phyloP scores from a whole-genome alignment of 2,329 filamentous ascomycete genomes.

The Pestalotiopsis sp. region DNA sequence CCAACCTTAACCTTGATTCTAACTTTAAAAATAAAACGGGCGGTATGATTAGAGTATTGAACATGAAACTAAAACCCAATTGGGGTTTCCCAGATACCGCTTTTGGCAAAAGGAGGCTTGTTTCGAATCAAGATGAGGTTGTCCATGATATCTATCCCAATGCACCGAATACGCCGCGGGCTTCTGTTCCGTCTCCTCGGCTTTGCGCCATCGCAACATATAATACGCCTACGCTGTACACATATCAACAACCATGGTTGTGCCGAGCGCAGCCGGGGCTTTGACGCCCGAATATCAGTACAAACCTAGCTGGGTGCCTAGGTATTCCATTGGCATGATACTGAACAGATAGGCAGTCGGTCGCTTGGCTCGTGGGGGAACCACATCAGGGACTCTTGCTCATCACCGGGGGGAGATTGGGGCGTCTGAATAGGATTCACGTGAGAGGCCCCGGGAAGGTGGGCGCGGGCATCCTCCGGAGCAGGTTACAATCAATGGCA shows the following conservation, averaged over 20 bases:
- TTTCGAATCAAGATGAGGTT: too few relatives aligned
- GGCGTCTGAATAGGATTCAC: not conserved
- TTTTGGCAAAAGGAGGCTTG: too few relatives aligned
- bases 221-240: not conserved
- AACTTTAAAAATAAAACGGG: not conserved
- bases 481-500: not conserved
- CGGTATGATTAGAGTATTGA: not conserved
- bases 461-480: not conserved
- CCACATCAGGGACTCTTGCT: not conserved
- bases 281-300: not conserved
- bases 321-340: not conserved
- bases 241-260: not conserved
- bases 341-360: not conserved
- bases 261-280: not conserved
- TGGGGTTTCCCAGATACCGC: too few relatives aligned
- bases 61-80: not conserved
- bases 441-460: not conserved
- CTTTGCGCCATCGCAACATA: not conserved
- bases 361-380: not conserved
- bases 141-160: too few relatives aligned
- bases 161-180: too few relatives aligned
- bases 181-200: too few relatives aligned
- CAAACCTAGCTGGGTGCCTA: not conserved
- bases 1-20: constrained; percentile 4
- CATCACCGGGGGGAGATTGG: not conserved